Percentiles rank a stretch among this genome's conserved stretches.
Evolutionary conservation across 2,329 filamentous ascomycete genomes (phyloP).

Genomic region (Fusarium brachygibbosum): DNA sequence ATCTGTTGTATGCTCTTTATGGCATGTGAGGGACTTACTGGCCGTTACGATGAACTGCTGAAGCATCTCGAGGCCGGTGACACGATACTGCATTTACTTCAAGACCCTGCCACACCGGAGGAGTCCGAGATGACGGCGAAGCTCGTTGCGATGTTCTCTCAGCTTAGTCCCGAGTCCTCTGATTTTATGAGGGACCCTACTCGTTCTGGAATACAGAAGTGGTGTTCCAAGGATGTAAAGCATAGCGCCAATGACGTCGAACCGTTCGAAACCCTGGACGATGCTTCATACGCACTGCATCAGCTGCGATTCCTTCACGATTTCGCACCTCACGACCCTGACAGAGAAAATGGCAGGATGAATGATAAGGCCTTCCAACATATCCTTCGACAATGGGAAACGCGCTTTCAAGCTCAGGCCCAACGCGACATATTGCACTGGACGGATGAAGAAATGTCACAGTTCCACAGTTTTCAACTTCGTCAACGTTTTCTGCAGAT

Average conservation of each 20-base stretch:
- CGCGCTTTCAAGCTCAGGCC: not conserved
- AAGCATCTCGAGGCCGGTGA: conserved; percentile 12
- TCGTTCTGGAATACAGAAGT: not conserved
- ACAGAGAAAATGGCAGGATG: not conserved
- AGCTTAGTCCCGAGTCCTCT: not conserved
- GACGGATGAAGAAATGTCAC: not conserved
- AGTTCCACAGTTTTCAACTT: not conserved
- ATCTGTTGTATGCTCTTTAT: conserved; percentile 20
- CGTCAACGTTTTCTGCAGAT: conserved; percentile 1
- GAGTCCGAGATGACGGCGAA: not conserved
- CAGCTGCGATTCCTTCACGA: conserved; percentile 2
- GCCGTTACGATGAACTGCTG: conserved; percentile 10
- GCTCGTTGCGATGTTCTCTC: not conserved
- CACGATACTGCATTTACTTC: conserved; percentile 8
- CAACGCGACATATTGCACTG: not conserved
- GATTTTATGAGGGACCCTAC: not conserved
- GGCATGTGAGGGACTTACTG: conserved; percentile 9
- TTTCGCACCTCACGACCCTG: not conserved
- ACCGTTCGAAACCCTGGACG: not conserved
- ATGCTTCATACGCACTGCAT: conserved; percentile 3
- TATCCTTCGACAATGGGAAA: not conserved
- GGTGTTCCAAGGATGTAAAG: not conserved
- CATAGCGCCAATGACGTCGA: accelerated
- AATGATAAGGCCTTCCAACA: not conserved
- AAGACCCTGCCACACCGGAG: accelerated